phyloP scores from a whole-genome alignment of 345 rosid genomes.

The Eucalyptus sideroxylon region DNA sequence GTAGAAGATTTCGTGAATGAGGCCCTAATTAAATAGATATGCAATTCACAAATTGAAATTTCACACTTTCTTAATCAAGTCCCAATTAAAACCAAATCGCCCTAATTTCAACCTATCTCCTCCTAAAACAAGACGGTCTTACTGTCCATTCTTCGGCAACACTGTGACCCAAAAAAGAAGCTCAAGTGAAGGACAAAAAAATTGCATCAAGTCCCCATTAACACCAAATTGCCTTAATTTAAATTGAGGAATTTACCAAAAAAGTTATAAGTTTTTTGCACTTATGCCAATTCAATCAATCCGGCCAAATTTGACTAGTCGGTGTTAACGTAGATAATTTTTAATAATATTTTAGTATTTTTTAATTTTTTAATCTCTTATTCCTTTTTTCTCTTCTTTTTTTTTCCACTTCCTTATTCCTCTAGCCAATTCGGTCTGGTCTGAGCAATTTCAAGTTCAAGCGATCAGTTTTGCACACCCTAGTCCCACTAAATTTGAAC shows the following conservation, averaged over 20 bases:
- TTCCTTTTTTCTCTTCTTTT: accelerated
- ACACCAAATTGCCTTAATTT: too few species aligned
- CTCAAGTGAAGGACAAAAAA: too few species aligned
- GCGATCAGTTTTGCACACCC: accelerated
- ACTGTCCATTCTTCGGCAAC: too few species aligned
- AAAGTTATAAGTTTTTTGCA: too few species aligned
- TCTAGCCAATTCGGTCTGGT: accelerated
- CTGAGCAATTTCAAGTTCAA: too few species aligned
- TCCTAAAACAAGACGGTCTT: too few species aligned
- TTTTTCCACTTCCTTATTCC: accelerated
- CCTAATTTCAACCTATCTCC: background rate
- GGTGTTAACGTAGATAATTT: accelerated
- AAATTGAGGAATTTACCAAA: too few species aligned
- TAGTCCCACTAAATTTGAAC: too few species aligned
- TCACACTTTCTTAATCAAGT: background rate
- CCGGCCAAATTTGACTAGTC: accelerated
- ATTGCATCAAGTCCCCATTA: too few species aligned
- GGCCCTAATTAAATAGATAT: background rate
- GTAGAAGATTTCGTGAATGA: background rate
- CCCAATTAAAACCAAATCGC: background rate
- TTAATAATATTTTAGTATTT: too few species aligned
- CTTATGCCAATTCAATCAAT: accelerated
- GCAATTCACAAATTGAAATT: background rate
- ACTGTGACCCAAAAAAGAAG: too few species aligned
- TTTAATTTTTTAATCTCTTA: accelerated